Base-by-base conservation (phyloP, 2,329 filamentous ascomycete genomes). In the Rhynchosporium agropyri region DNA sequence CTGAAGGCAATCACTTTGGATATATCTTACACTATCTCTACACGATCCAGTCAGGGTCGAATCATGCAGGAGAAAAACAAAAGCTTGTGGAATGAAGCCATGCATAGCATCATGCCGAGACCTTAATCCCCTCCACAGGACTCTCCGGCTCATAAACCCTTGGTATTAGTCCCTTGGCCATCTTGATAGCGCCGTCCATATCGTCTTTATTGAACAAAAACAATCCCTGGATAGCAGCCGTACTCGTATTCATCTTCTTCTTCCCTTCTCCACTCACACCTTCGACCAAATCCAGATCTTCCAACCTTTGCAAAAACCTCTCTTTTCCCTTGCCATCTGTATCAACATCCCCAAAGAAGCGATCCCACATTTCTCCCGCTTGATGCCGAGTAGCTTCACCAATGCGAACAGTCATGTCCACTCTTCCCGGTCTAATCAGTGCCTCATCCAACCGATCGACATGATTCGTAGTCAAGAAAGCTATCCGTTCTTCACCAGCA, bases 121-220 rank as follows among this genome's bases (percentile, higher is more conserved):
- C 58, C 40, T 53, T 60, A 26, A 60, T 50, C 9, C 46, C 58
- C 10, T 49, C 40, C 26, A 9, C 5, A 13, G 36, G 61, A 4
- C 49, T 42, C 51, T 72, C 70, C 0, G 81, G 76, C 73, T 85
- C 83, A 67, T 84, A 81, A 58, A 80, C 83, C 63, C 78, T 77
- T 13, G 84, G 84, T 38, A 88, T 82, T 63, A 91, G 77, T 1
- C 83, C 85, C 65, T 90, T 87, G 1, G 88, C 89, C 88, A 90
- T 92, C 15, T 80, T 79, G 68, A 98, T 93, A 13, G 94, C 94
- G 1, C 94, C 92, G 68, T 92, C 83, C 81, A 93, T 90, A 70
- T 96, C 84, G 67, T 89, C 90, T 79, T 99, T 99, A 78, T 98
- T 96, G 76, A 96, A 96, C 75, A 98, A 76, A 76, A 99, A 99